phyloP scores from a whole-genome alignment of 306 rosid species.

The Elaeagnus macrophylla region DNA sequence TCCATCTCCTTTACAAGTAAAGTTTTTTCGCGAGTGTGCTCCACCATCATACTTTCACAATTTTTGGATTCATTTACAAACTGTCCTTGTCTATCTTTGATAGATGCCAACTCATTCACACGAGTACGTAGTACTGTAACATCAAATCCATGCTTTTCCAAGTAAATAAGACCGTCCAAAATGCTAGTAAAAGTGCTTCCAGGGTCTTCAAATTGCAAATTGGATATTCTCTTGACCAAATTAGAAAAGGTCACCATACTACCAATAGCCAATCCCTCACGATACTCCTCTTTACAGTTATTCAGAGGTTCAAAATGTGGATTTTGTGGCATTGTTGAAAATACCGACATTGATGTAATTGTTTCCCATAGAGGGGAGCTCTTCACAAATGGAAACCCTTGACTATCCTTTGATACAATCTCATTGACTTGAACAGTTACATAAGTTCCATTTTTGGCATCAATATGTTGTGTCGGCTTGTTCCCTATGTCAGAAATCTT shows the following conservation, averaged over 20 bases:
- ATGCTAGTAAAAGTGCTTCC: conserved; percentile 13
- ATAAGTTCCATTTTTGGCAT: neutral
- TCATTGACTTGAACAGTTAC: conserved; percentile 4
- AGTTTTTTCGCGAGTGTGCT: conserved; percentile 14
- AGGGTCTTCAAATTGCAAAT: conserved; percentile 21
- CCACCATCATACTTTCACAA: conserved; percentile 21
- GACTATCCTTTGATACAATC: conserved; percentile 2
- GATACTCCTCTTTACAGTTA: conserved; percentile 24
- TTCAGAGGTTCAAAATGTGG: conserved; percentile 38
- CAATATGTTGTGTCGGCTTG: conserved; percentile 1
- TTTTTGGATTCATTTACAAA: conserved; percentile 14
- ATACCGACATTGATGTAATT: conserved; percentile 28
- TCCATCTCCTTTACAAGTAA: conserved; percentile 24
- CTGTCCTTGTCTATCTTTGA: conserved; percentile 25
- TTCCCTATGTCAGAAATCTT: conserved; percentile 3
- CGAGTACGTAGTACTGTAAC: conserved; percentile 24
- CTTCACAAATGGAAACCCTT: conserved; percentile 32
- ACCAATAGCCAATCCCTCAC: conserved; percentile 47
- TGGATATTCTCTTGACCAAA: conserved; percentile 30
- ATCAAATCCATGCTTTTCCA: conserved; percentile 38
- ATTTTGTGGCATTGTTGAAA: conserved; percentile 24
- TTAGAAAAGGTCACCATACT: conserved; percentile 37
- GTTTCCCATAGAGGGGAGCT: conserved; percentile 35
- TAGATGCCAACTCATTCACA: conserved; percentile 18
- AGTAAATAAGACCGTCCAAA: conserved; percentile 30